phyloP scores from a whole-genome alignment of 345 rosid genomes.

The Camelina laxa region DNA sequence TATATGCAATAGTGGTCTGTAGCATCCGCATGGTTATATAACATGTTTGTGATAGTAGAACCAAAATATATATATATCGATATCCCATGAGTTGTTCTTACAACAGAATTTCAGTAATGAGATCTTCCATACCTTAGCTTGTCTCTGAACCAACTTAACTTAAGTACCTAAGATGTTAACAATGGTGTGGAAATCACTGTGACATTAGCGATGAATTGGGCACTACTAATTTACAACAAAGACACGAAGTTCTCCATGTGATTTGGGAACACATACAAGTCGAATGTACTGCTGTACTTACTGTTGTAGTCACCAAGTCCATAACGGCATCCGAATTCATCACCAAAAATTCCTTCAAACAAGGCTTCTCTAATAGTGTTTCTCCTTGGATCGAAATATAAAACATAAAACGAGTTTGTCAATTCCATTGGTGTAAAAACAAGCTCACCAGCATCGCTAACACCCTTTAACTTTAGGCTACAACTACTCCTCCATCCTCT shows the following conservation, averaged over 20 bases:
- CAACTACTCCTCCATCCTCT: neutral
- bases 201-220: no score
- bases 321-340: neutral
- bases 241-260: neutral
- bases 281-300: neutral
- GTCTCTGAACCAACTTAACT: no score
- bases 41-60: no score
- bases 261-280: neutral
- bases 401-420: neutral
- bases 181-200: no score
- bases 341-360: neutral
- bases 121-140: no score
- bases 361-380: neutral
- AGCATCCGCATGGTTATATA: no score
- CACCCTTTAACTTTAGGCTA: neutral
- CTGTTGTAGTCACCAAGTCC: neutral
- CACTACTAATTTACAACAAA: no score
- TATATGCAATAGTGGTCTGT: no score
- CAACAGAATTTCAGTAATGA: no score
- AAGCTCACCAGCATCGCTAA: conserved; percentile 25
- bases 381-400: conserved; percentile 9
- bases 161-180: no score
- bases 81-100: no score
- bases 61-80: no score
- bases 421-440: neutral